These are phyloP conservation scores for Zizania palustris DNA, from an alignment of 202 grass and related monocot species.

Conservation along the genomic window DNA sequence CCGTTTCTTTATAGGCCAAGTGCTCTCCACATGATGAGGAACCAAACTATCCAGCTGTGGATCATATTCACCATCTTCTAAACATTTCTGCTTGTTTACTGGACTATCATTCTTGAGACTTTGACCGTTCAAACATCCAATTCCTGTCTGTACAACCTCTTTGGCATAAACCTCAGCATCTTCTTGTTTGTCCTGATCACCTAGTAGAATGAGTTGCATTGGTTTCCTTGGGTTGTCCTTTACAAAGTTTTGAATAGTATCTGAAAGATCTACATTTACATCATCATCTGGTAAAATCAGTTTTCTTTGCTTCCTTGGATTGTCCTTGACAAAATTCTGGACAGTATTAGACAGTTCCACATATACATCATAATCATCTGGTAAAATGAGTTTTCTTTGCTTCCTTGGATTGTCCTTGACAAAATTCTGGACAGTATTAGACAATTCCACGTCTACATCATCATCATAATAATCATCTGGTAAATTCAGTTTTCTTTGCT, in stretches of 20 bases:
- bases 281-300: too few relatives aligned
- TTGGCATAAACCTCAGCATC: constrained; percentile 23
- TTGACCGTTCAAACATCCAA: constrained; percentile 12
- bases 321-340: too few relatives aligned
- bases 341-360: neutral
- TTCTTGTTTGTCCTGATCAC: constrained; percentile 1
- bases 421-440: constrained; percentile 1
- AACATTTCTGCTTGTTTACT: neutral
- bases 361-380: neutral
- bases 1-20: constrained; percentile 26
- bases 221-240: constrained; percentile 7
- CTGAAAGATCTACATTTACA: constrained; percentile 3
- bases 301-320: too few relatives aligned
- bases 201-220: constrained; percentile 30
- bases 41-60: constrained; percentile 13
- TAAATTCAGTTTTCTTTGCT: constrained; percentile 25
- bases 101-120: neutral
- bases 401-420: neutral
- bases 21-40: constrained; percentile 2
- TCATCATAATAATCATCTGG: neutral
- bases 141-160: neutral
- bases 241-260: constrained; percentile 7
- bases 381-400: constrained; percentile 24
- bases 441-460: neutral
- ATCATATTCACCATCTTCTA: constrained; percentile 17